Conservation (phyloP, 2,329 filamentous ascomycete species). For the Apiospora arundinis region DNA sequence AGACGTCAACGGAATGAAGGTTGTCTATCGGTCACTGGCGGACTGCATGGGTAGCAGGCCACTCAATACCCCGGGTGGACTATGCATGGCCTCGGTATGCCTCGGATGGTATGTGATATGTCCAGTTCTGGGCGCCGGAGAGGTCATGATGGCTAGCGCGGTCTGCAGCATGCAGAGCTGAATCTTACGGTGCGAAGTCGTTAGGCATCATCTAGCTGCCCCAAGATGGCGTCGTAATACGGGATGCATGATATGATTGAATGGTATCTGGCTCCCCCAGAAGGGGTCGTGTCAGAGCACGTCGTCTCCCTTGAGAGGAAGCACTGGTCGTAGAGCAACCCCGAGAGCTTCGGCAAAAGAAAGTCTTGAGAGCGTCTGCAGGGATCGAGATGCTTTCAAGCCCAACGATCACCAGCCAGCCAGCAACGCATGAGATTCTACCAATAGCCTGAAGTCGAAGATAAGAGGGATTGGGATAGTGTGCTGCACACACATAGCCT, state of each 20-base stretch:
- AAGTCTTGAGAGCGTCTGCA: background rate
- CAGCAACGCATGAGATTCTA: background rate
- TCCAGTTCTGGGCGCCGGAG: background rate
- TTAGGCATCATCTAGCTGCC: background rate
- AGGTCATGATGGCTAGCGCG: background rate
- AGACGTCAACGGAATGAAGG: background rate
- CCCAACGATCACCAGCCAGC: background rate
- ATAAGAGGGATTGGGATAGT: background rate
- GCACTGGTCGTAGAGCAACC: background rate
- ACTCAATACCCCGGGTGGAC: background rate
- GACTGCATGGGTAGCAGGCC: background rate
- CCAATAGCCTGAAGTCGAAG: background rate
- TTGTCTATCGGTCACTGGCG: background rate
- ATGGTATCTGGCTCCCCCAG: background rate
- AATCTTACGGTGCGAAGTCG: background rate
- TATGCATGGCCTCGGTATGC: background rate
- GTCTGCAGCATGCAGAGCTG: background rate
- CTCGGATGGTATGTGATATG: background rate
- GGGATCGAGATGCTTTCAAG: background rate
- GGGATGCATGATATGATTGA: background rate
- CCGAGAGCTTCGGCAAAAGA: background rate
- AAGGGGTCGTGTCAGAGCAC: background rate
- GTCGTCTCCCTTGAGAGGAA: background rate
- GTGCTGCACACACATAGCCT: constrained; percentile 2
- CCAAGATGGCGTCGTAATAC: background rate